Percentiles rank a stretch among this genome's conserved stretches.
These are phyloP conservation scores for Leptosphaerulina australis DNA, from an alignment of 2,329 filamentous ascomycete species.

Conservation along the genomic window DNA sequence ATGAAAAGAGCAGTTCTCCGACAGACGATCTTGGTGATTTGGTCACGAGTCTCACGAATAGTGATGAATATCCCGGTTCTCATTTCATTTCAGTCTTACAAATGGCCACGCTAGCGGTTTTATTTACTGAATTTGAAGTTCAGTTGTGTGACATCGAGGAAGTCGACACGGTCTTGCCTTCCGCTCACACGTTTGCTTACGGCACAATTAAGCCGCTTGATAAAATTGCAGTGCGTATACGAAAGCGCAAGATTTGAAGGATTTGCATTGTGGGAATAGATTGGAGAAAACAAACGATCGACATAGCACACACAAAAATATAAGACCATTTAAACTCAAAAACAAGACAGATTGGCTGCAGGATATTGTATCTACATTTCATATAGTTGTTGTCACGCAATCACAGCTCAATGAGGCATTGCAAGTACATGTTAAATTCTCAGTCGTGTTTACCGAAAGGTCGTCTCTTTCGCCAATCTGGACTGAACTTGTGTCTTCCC, in stretches of 20 bases:
- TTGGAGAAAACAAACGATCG: too few species aligned
- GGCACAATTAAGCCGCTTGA: constrained; percentile 30
- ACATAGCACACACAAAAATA: too few species aligned
- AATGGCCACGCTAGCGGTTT: constrained; percentile 29
- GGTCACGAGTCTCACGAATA: constrained; percentile 27
- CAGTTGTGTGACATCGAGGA: constrained; percentile 32
- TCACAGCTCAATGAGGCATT: too few species aligned
- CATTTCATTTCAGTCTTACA: constrained; percentile 28
- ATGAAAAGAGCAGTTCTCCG: neutral
- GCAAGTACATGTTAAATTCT: too few species aligned
- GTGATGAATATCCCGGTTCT: constrained; percentile 17
- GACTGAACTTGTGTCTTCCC: too few species aligned
- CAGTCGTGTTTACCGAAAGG: too few species aligned
- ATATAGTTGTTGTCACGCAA: too few species aligned
- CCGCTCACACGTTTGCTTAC: constrained; percentile 24
- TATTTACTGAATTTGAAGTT: constrained; percentile 36
- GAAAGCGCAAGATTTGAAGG: constrained; percentile 26
- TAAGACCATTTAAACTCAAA: too few species aligned
- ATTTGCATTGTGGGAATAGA: too few species aligned
- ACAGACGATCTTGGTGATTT: constrained; percentile 14
- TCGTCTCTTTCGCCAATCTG: too few species aligned
- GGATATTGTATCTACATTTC: too few species aligned
- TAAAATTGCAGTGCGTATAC: constrained; percentile 32
- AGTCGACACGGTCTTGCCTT: constrained; percentile 27
- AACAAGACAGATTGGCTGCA: too few species aligned